Evolutionary conservation across 1,284 basidiomycete species (phyloP), one percentile per base, ranked within the genome.

Genomic region (Rhizopogon hawkerae): DNA sequence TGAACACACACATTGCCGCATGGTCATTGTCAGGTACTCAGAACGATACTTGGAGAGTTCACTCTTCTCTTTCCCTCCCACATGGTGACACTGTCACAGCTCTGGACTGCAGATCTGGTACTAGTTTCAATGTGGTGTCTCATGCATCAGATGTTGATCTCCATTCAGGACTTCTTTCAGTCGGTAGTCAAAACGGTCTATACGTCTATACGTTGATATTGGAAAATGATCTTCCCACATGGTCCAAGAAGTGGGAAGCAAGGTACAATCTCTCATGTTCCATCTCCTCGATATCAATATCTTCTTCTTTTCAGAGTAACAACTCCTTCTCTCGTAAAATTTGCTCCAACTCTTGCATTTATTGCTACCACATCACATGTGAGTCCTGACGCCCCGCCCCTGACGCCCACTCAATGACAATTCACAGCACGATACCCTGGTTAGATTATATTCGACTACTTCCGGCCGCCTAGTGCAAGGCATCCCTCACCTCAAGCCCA

Each of bases 151-250:
- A 21, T 38, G 16, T 44, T 48, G 35, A 46, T 45, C 26, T 39
- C 61, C 64, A 26, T 56, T 43, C 58, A 89, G 87, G 85, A 52
- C 69, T 88, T 23, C 76, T 90, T 55, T 81, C 81, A 26, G 75
- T 89, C 37, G 85, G 81, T 18, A 81, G 74, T 35, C 59, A 68
- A 21, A 67, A 62, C 48, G 74, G 75, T 41, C 66, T 90, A 11
- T 81, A 83, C 2, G 76, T 89, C 0, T 85, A 86, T 58, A 85
- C 81, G 1, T 67, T 89, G 37, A 79, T 83, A 50, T 72, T 87
- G 37, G 84, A 89, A 58, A 84, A 89, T 58, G 85, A 89, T 61
- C 74, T 90, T 18, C 83, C 81, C 9, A 84, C 80, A 1, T 90
- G 89, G 89, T 82, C 79, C 3, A 69, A 70, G 58, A 88, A 87